These are phyloP conservation scores for Gnomoniopsis smithogilvyi DNA, from an alignment of 2,329 filamentous ascomycete genomes.

Conservation along the genomic window DNA sequence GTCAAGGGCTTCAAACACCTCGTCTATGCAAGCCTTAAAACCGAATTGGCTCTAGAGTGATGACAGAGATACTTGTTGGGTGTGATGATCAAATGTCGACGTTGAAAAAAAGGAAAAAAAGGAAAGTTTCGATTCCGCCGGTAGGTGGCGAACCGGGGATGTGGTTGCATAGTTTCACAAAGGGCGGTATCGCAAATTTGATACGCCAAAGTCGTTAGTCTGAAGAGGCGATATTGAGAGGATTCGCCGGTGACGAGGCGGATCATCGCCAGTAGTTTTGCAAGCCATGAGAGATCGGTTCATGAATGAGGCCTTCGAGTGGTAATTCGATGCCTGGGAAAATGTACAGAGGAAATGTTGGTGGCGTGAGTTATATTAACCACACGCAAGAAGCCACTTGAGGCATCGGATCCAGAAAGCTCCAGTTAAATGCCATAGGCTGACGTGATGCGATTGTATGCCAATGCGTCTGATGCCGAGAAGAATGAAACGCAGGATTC, in stretches of 20 bases:
- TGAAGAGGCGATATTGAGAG: neutral
- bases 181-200: neutral
- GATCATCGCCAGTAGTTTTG: conserved; percentile 1
- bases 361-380: conserved; percentile 7
- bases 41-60: neutral
- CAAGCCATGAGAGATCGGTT: neutral
- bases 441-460: conserved; percentile 25
- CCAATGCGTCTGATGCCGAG: conserved; percentile 27
- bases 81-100: conserved; percentile 4
- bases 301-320: conserved; percentile 1
- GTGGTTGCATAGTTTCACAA: conserved; percentile 2
- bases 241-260: conserved; percentile 5
- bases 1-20: conserved; percentile 4
- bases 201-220: conserved; percentile 4
- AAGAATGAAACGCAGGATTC: conserved; percentile 19
- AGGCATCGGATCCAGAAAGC: conserved; percentile 24
- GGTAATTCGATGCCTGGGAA: conserved; percentile 1
- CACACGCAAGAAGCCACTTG: conserved; percentile 16
- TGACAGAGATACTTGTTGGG: conserved; percentile 3
- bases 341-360: conserved; percentile 8
- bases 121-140: conserved; percentile 4
- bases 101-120: neutral
- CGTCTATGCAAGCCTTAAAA: conserved; percentile 1
- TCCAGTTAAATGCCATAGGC: conserved; percentile 22
- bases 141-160: conserved; percentile 15